Evolutionary conservation across 805 yeast species (phyloP).

Genomic region (Priceomyces fermenticarens): DNA sequence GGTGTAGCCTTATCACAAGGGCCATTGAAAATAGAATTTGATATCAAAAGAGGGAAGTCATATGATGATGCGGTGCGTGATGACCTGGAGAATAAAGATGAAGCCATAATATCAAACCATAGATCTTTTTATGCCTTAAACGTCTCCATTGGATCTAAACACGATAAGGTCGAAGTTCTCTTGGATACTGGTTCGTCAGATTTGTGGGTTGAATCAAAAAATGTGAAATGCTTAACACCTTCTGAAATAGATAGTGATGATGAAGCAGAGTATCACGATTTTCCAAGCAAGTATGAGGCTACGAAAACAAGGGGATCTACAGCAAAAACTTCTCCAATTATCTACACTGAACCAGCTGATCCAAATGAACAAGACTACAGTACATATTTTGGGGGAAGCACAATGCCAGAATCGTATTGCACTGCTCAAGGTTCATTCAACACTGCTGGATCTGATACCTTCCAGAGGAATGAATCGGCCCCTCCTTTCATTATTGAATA

Average conservation of each 20-base stretch:
- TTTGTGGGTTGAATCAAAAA: constrained; percentile 35
- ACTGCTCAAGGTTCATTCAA: constrained; percentile 36
- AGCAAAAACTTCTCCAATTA: no score
- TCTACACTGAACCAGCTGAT: no score
- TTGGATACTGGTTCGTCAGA: constrained; percentile 33
- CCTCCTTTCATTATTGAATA: constrained; percentile 37
- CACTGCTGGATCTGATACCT: constrained; percentile 27
- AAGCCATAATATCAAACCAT: neutral
- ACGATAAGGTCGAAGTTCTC: constrained; percentile 18
- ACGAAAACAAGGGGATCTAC: no score
- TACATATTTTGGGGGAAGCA: constrained; percentile 16
- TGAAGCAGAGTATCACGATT: constrained; percentile 25
- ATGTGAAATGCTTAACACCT: constrained; percentile 26
- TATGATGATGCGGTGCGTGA: no score
- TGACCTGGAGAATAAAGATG: no score
- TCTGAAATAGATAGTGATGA: constrained; percentile 30
- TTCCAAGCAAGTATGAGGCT: neutral
- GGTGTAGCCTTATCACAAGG: no score
- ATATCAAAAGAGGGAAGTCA: no score
- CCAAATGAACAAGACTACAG: constrained; percentile 7
- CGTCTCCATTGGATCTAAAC: constrained; percentile 21
- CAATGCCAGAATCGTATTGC: constrained; percentile 26
- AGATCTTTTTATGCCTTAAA: constrained; percentile 27
- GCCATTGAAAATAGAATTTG: no score
- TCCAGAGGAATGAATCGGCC: constrained; percentile 23